Evolutionary conservation across 2,329 filamentous ascomycete genomes (phyloP), one percentile per base, ranked within the genome.

Genomic region (Zalaria obscura): DNA sequence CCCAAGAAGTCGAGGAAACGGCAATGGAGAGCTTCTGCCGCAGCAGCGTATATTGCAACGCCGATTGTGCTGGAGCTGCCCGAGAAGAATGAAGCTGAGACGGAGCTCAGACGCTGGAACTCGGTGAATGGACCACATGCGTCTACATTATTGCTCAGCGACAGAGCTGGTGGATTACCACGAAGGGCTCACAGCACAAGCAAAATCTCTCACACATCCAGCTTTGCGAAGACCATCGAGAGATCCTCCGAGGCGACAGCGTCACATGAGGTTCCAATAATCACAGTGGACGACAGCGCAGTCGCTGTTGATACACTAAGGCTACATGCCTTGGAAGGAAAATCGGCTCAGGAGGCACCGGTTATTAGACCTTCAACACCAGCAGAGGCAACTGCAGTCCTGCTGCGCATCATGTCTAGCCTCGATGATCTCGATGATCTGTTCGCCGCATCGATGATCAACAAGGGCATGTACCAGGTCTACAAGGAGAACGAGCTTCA

Each of bases 401-500:
- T 76, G 10, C 52, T 72, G 11, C 51, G 54, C n/a, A 73, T 78
- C 7, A 57, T 78, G 44, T 55, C 63, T 36, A 62, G 58, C 4
- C 59, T 75, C 5, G 56, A 63, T 31, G 65, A 63, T 2, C 58
- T 75, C 2, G 64, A 70, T 29, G 74, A 77, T 50, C 61, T 79
- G 0, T 74, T 74, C 49, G 65, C 66, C 29, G 63, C 69, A 3
- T 72, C 71, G 4, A 56, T 69, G 5, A 61, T 76, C 37, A 76
- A 72, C 51, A 65, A 62, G 38, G 69, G 68, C 18, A 76, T 77
- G 55, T 75, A 75, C 49, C 61, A 61, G 3, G 65, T 74, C 0
- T 78, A 73, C 57, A 75, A 76, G 52, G 58, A 63, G 18, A 63
- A 76, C 49, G 73, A 78, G 48, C 58, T 77, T 37, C 53, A 61